A percentile compares a stretch with the other conserved stretches of the same genome.
Evolutionary conservation across 805 yeast genomes (phyloP).

Genomic region (Pichia cephalocereana): DNA sequence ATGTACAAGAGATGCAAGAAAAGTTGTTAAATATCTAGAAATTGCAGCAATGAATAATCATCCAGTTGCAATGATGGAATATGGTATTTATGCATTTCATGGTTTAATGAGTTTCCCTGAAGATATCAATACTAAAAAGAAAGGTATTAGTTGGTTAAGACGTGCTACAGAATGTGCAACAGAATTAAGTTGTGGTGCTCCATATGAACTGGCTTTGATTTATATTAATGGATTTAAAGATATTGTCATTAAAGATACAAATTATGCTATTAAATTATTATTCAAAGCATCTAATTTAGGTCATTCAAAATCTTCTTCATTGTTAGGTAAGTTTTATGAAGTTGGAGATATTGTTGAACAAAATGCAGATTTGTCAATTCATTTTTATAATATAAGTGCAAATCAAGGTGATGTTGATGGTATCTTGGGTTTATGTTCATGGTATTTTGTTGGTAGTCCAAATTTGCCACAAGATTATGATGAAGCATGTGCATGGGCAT

Average conservation of each 20-base stretch:
- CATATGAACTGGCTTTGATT: slow-evolving; percentile 82
- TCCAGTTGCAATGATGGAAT: slow-evolving; percentile 93
- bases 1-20: slow-evolving; percentile 76
- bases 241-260: slow-evolving; percentile 72
- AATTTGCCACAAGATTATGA: slow-evolving; percentile 72
- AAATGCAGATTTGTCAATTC: slow-evolving; percentile 78
- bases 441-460: slow-evolving; percentile 90
- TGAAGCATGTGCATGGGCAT: slow-evolving; percentile 94
- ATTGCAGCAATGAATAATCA: slow-evolving; percentile 88
- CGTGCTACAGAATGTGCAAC: slow-evolving; percentile 81
- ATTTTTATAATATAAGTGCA: slow-evolving; percentile 89
- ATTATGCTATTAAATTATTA: slow-evolving; percentile 78
- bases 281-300: slow-evolving; percentile 86
- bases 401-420: slow-evolving; percentile 78
- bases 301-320: slow-evolving; percentile 68
- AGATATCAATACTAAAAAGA: slow-evolving; percentile 61
- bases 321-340: slow-evolving; percentile 80
- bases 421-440: slow-evolving; percentile 91
- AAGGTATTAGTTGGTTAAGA: slow-evolving; percentile 87
- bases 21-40: slow-evolving; percentile 72
- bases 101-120: slow-evolving; percentile 73
- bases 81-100: slow-evolving; percentile 80
- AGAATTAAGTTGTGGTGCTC: slow-evolving; percentile 85
- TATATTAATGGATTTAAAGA: slow-evolving; percentile 80
- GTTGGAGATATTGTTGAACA: slow-evolving; percentile 66